phyloP scores from a whole-genome alignment of 352 stramenopile genomes.

The Phytopythium mirpurense region DNA sequence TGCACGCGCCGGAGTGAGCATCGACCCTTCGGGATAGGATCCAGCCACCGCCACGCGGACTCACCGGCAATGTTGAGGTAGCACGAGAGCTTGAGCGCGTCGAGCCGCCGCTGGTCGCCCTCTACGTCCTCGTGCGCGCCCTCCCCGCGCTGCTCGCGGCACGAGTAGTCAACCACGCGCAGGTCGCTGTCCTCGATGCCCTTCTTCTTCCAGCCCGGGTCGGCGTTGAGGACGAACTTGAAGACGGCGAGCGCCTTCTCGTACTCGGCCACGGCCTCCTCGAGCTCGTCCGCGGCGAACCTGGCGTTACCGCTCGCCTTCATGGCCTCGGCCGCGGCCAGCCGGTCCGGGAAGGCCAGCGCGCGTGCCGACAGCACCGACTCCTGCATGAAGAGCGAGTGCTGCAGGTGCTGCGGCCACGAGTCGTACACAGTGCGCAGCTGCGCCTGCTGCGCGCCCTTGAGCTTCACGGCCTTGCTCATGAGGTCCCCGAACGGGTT shows the following conservation, averaged over 20 bases:
- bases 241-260: slow-evolving; percentile 83
- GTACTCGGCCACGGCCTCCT: slow-evolving; percentile 79
- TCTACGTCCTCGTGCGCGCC: neutral
- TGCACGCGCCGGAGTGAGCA: no score
- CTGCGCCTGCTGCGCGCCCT: slow-evolving; percentile 75
- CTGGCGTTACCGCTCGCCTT: slow-evolving; percentile 61
- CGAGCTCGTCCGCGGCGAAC: slow-evolving; percentile 37
- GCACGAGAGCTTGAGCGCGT: slow-evolving; percentile 57
- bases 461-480: slow-evolving; percentile 83
- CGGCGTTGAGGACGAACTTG: slow-evolving; percentile 76
- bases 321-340: slow-evolving; percentile 55
- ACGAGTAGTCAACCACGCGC: slow-evolving; percentile 44
- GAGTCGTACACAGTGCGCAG: slow-evolving; percentile 65
- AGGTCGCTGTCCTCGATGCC: slow-evolving; percentile 82
- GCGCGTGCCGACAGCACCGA: slow-evolving; percentile 41
- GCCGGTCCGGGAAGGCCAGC: slow-evolving; percentile 45
- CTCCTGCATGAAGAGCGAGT: slow-evolving; percentile 86
- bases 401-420: slow-evolving; percentile 84
- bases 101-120: slow-evolving; percentile 34
- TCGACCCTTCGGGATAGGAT: no score
- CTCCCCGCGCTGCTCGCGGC: slow-evolving; percentile 24
- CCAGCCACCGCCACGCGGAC: no score
- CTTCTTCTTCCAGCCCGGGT: slow-evolving; percentile 83
- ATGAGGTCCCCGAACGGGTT: slow-evolving; percentile 83
- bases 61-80: slow-evolving; percentile 80